These are phyloP conservation scores for Ceratopteris richardii DNA, from an alignment of 75 land plant genomes.

Conservation along the genomic window DNA sequence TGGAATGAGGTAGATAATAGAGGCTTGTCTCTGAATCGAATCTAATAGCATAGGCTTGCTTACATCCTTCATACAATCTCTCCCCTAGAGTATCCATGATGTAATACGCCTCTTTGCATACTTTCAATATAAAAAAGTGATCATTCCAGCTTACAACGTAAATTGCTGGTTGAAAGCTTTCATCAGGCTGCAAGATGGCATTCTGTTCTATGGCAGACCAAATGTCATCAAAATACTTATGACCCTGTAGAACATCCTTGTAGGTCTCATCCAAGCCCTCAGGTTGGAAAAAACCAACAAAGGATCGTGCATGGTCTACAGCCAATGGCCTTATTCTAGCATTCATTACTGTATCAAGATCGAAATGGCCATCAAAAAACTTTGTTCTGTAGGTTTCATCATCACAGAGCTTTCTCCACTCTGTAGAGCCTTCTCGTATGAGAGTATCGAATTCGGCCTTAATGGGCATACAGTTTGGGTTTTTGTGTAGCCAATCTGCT, in stretches of 20 bases:
- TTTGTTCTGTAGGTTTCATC: constrained; percentile 29
- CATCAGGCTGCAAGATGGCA: constrained; percentile 8
- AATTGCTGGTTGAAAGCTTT: constrained; percentile 16
- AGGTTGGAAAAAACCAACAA: constrained; percentile 38
- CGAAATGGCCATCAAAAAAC: constrained; percentile 38
- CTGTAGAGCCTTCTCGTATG: constrained; percentile 45
- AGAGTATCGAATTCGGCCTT: constrained; percentile 40
- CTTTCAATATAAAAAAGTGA: constrained; percentile 48
- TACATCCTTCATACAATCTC: constrained; percentile 46
- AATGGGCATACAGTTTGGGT: constrained; percentile 37
- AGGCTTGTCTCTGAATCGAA: constrained; percentile 31
- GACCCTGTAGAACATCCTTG: constrained; percentile 26
- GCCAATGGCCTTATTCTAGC: constrained; percentile 24
- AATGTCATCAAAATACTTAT: constrained; percentile 28
- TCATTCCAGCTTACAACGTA: constrained; percentile 64
- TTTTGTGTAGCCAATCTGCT: constrained; percentile 37
- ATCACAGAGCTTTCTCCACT: constrained; percentile 41
- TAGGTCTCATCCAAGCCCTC: constrained; percentile 29
- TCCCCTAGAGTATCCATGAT: constrained; percentile 55
- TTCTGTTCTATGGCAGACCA: constrained; percentile 38
- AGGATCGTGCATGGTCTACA: constrained; percentile 35
- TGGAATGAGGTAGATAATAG: neutral
- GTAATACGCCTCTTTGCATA: constrained; percentile 31
- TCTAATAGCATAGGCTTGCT: constrained; percentile 42
- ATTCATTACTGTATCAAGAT: constrained; percentile 29